These are phyloP conservation scores for Fusarium sp. DNA, from an alignment of 2,329 filamentous ascomycete genomes.

Conservation along the genomic window DNA sequence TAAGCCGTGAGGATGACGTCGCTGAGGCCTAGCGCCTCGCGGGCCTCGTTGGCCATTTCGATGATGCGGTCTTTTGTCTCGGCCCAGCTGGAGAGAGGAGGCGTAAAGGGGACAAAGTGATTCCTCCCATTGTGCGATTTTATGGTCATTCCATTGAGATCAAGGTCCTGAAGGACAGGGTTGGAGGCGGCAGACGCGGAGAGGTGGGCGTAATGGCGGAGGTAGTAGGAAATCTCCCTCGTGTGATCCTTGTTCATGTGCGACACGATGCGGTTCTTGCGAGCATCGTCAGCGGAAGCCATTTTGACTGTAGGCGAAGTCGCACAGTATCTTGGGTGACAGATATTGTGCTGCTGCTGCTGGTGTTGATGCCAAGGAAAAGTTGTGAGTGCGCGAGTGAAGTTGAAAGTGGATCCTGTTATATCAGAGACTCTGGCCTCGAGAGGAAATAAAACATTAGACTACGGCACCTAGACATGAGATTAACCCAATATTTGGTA, in stretches of 20 bases:
- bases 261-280: slow-evolving; percentile 62
- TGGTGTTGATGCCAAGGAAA: not conserved
- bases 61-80: slow-evolving; percentile 78
- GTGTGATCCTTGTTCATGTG: slow-evolving; percentile 92
- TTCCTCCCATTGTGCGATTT: slow-evolving; percentile 58
- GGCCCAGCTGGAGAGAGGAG: slow-evolving; percentile 73
- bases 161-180: slow-evolving; percentile 73
- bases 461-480: no score
- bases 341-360: not conserved
- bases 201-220: slow-evolving; percentile 75
- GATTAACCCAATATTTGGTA: no score
- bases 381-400: slow-evolving; percentile 9
- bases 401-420: slow-evolving; percentile 39
- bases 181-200: slow-evolving; percentile 64
- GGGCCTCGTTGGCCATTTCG: slow-evolving; percentile 71
- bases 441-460: no score
- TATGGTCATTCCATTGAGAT: slow-evolving; percentile 71
- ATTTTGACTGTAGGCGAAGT: slow-evolving; percentile 15
- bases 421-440: not conserved
- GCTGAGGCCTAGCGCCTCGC: slow-evolving; percentile 69
- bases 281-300: slow-evolving; percentile 45
- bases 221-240: slow-evolving; percentile 78
- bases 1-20: slow-evolving; percentile 57
- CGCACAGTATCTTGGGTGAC: not conserved
- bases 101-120: slow-evolving; percentile 71